Evolutionary conservation across 371 early-diverging fungal genomes (phyloP).

Genomic region (Apophysomyces variabilis): DNA sequence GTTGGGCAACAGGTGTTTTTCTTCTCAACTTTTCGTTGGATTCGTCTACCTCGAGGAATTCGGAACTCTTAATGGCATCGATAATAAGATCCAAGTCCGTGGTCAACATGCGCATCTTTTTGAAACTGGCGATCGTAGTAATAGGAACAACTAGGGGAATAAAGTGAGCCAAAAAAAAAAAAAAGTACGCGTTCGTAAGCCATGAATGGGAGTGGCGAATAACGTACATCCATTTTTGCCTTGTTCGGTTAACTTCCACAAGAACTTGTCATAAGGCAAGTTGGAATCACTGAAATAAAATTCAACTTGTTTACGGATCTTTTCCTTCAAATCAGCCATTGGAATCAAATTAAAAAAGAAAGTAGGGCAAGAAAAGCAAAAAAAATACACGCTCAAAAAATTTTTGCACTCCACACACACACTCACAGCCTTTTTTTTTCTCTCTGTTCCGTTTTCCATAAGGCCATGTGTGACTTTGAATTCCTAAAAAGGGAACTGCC

Average conservation of each 20-base stretch:
- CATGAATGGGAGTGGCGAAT: not conserved
- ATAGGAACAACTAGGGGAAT: conserved; percentile 54
- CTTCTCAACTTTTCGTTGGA: conserved; percentile 64
- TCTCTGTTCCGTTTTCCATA: too few relatives aligned
- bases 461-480: too few relatives aligned
- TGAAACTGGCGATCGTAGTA: conserved; percentile 65
- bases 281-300: conserved; percentile 84
- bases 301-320: conserved; percentile 75
- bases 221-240: conserved; percentile 64
- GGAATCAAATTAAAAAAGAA: too few relatives aligned
- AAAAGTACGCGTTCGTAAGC: not conserved
- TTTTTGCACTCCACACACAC: not conserved
- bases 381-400: not conserved
- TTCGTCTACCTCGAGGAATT: conserved; percentile 63
- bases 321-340: conserved; percentile 41
- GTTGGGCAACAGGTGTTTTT: conserved; percentile 50
- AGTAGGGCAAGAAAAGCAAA: not conserved
- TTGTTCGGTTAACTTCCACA: conserved; percentile 59
- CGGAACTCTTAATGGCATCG: conserved; percentile 59
- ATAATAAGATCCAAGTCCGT: conserved; percentile 54
- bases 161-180: not conserved
- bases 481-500: too few relatives aligned
- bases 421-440: too few relatives aligned
- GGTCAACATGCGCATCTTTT: conserved; percentile 68
- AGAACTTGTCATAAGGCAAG: conserved; percentile 72